Percentiles rank a stretch among this genome's conserved stretches.
Evolutionary conservation across 2,329 filamentous ascomycete species (phyloP).

Genomic region (Tolypocladium tundrense): DNA sequence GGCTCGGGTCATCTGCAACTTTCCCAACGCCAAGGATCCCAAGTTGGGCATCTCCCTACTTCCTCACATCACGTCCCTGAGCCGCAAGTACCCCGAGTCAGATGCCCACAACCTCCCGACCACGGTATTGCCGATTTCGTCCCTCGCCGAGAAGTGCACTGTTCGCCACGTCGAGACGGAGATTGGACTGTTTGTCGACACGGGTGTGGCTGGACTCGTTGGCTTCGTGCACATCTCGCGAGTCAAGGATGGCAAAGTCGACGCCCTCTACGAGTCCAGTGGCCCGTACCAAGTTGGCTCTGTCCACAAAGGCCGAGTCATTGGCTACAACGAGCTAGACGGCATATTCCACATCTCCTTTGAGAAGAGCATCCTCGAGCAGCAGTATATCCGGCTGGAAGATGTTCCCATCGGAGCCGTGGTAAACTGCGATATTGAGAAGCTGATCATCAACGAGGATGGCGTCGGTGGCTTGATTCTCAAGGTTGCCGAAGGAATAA

Average conservation of each 20-base stretch:
- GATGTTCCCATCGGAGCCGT: constrained; percentile 75
- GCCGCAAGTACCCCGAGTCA: constrained; percentile 27
- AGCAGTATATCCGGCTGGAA: constrained; percentile 83
- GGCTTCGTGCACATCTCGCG: constrained; percentile 94
- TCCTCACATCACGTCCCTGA: constrained; percentile 66
- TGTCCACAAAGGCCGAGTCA: constrained; percentile 67
- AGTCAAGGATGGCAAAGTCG: constrained; percentile 81
- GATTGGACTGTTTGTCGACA: constrained; percentile 70
- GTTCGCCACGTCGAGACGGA: constrained; percentile 71
- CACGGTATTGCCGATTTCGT: constrained; percentile 57
- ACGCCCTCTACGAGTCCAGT: constrained; percentile 64
- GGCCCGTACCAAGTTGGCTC: constrained; percentile 73
- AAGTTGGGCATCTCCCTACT: constrained; percentile 84
- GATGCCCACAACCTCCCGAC: constrained; percentile 38
- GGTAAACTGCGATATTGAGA: constrained; percentile 76
- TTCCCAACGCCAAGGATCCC: constrained; percentile 65
- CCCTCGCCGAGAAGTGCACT: constrained; percentile 65
- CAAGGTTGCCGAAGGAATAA: constrained; percentile 75
- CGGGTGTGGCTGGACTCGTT: constrained; percentile 53
- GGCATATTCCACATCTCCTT: constrained; percentile 79
- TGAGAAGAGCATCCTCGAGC: constrained; percentile 71
- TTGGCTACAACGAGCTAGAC: constrained; percentile 82
- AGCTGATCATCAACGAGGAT: constrained; percentile 66
- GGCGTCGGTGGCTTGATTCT: constrained; percentile 76
- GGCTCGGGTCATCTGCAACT: constrained; percentile 79